Evolutionary conservation across 2,329 filamentous ascomycete genomes (phyloP).

Genomic region (Capronia epimyces): DNA sequence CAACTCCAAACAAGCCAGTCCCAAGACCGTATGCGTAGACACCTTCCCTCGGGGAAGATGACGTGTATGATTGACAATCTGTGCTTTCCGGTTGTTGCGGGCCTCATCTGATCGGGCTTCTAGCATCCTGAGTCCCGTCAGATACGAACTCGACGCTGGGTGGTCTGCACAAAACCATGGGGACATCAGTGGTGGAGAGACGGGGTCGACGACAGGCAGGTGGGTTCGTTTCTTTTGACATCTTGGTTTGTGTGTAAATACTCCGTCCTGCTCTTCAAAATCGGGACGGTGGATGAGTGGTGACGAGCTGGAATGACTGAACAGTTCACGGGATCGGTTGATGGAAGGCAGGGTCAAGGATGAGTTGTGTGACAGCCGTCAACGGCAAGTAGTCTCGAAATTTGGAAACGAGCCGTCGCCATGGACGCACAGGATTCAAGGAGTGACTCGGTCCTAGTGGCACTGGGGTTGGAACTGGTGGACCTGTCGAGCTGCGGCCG

Average conservation of each 20-base stretch:
- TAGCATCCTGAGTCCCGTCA: neutral
- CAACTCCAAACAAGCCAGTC: neutral
- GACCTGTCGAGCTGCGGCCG: neutral
- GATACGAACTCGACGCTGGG: neutral
- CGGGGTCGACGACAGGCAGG: too few relatives aligned
- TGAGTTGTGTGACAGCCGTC: slow-evolving; percentile 1
- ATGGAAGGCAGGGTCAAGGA: neutral
- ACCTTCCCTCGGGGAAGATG: neutral
- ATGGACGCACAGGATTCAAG: slow-evolving; percentile 4
- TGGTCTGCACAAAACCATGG: too few relatives aligned
- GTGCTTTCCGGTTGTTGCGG: neutral
- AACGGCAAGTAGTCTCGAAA: slow-evolving; percentile 5
- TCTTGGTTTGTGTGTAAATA: neutral
- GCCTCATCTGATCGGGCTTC: neutral
- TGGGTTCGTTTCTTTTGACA: slow-evolving; percentile 1
- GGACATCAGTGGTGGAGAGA: too few relatives aligned
- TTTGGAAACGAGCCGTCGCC: slow-evolving; percentile 10
- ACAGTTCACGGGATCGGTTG: neutral
- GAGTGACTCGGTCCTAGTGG: slow-evolving; percentile 2
- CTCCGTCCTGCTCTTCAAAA: neutral
- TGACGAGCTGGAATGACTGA: neutral
- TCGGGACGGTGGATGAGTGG: neutral
- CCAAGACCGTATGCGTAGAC: neutral
- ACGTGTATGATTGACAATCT: neutral
- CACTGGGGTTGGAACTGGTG: slow-evolving; percentile 4